Base-by-base conservation (phyloP, 805 yeast species). In the Zygotorulaspora chibaensis region DNA sequence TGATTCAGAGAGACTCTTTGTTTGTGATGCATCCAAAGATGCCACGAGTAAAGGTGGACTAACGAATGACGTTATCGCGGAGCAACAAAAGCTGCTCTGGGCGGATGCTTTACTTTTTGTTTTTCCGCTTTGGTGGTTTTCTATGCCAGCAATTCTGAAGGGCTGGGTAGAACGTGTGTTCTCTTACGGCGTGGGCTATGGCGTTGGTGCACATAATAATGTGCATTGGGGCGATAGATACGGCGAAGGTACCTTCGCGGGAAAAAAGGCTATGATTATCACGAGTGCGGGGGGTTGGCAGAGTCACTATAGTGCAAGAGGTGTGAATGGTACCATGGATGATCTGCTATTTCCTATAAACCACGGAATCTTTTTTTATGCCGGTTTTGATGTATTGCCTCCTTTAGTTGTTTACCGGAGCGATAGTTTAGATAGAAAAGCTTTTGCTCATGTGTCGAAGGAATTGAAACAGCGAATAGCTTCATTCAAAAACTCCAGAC, bases 51-150 rank as follows among this genome's bases (percentile, higher is more conserved):
- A 37, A 16, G 42, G 51, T 11, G 25, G 36, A n/a, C 41, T 62
- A 25, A 59, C 67, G n/a, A 50, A 42, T 2, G 67, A 63, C 42
- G 66, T 62, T 13, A 33, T 50, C 18, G 49, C 30, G 3, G 67
- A 58, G 39, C 67, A 63, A 36, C 54, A 58, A 34, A 63, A 63
- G 34, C 45, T 60, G 5, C 26, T 41, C 16, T 63, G 66, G 66
- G 63, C 64, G 9, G 67, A 62, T 41, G n/a, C 46, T 7, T 48
- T 62, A 9, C 50, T 63, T 20, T 52, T 60, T 28, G 59, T 52
- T 33, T 61, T 61, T 48, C 66, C 67, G 15, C 13, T 59, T 2
- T 63, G 67, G 66, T 63, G 67, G 66, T 61, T 46, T 42, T 29
- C 49, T 4, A 51, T 62, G 61, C 67, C 64, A 11, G 64, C 66